phyloP scores from a whole-genome alignment of 768 basidiomycete species.

The Tylopilus cervinicoccineus region DNA sequence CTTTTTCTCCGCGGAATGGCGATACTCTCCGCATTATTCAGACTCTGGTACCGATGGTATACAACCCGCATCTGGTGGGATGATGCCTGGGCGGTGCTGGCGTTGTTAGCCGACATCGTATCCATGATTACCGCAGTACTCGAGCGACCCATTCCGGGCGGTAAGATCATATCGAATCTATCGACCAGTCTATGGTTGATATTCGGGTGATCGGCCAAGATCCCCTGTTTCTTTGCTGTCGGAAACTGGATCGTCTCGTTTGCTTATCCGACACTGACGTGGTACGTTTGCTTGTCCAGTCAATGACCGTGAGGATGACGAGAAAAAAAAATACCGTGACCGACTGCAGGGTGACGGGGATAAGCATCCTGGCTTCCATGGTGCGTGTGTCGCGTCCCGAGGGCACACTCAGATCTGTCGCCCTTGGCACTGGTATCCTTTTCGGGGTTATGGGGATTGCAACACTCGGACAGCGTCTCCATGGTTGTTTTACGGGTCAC shows the following conservation, averaged over 20 bases:
- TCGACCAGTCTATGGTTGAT: too few relatives aligned
- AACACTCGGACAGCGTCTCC: neutral
- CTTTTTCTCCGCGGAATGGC: too few relatives aligned
- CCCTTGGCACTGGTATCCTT: neutral
- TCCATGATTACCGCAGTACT: neutral
- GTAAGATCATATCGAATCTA: neutral
- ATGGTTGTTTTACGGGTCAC: neutral
- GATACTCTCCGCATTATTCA: neutral
- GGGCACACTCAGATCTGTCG: neutral
- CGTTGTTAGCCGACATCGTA: neutral
- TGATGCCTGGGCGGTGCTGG: neutral
- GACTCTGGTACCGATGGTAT: neutral
- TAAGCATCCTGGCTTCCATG: neutral
- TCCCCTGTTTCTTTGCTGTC: constrained; percentile 6
- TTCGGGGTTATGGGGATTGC: neutral
- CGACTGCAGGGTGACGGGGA: neutral
- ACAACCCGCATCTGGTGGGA: neutral
- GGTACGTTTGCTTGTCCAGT: too few relatives aligned
- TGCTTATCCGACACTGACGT: constrained; percentile 5
- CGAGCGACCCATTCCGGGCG: neutral
- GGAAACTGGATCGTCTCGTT: constrained; percentile 17
- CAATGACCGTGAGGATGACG: too few relatives aligned
- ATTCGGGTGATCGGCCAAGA: neutral
- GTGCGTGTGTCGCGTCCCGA: neutral
- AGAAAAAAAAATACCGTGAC: too few relatives aligned